Evolutionary conservation across 192 early-diverging fungal genomes (phyloP), one percentile per base, ranked within the genome.

Genomic region (Podila minutissima): DNA sequence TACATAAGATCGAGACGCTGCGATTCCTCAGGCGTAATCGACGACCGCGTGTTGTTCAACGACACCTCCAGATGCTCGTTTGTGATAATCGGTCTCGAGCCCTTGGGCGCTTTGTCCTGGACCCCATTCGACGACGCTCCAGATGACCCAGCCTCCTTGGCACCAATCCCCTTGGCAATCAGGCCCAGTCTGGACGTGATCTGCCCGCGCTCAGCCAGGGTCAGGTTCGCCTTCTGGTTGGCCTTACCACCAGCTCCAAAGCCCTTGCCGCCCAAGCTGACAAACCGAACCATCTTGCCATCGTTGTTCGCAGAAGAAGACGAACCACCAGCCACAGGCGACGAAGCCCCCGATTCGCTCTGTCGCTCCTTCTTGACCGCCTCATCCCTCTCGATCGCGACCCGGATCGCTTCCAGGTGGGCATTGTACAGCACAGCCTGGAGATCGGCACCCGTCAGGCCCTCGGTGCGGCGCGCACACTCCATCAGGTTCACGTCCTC

Each of bases 391-490:
- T 91, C 88, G 41, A 92, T 89, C 24, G 82, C 76, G 19, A 91
- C 91, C 61, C 97, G 96, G 69, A 98, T 93, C 0, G 95, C 91
- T 67, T 94, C 94, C 48, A 99, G 86, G 53, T 97, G 94, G 1
- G 96, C 96, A 74, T 94, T 95, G 74, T 98, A 98, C 4, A 98
- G 74, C 28, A 99, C 86, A 0, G 94, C 96, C 84, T 98, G 98
- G 68, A 99, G 75, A 85, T 99, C 98, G 2, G 98, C 98, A 19
- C 98, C 97, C 0, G 96, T 90, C 65, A 93, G 93, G 13, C 92
- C 92, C 17, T 92, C 92, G 0, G 94, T 94, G 3, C 85, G 74
- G 50, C 82, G 74, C 8, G 95, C 94, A 63, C 91, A 84, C 3
- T 72, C 63, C 13, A 66, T 67, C 62, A 97, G 87, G 67, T 96